A percentile compares a stretch with the other conserved stretches of the same genome.
Evolutionary conservation across 1,139 yeast genomes (phyloP).

Genomic region (Yamadazyma songkhlaensis): DNA sequence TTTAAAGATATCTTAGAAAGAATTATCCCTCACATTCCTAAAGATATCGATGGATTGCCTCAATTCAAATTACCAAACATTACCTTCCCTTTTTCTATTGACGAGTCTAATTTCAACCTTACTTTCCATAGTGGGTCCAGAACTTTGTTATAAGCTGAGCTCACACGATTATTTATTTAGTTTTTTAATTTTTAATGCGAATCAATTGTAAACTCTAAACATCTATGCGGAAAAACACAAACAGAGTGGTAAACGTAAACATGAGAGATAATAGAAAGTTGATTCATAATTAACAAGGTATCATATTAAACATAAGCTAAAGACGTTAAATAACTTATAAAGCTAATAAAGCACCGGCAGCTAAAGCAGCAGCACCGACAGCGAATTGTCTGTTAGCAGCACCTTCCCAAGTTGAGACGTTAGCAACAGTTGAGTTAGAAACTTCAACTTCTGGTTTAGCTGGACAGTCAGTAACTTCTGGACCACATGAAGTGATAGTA

Average conservation of each 20-base stretch:
- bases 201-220: too few relatives aligned
- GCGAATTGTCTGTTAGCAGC: slow-evolving; percentile 31
- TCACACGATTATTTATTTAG: too few relatives aligned
- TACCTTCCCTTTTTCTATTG: neutral
- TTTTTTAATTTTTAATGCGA: too few relatives aligned
- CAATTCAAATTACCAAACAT: neutral
- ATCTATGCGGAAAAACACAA: too few relatives aligned
- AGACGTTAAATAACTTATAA: slow-evolving; percentile 28
- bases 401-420: slow-evolving; percentile 34
- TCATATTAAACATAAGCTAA: slow-evolving; percentile 26
- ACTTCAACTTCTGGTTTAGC: slow-evolving; percentile 23
- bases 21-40: slow-evolving; percentile 3
- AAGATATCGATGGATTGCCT: neutral
- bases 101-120: too few relatives aligned
- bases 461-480: slow-evolving; percentile 39
- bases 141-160: too few relatives aligned
- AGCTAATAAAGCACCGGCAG: slow-evolving; percentile 51
- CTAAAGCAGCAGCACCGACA: slow-evolving; percentile 47
- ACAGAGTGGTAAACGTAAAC: neutral
- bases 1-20: slow-evolving; percentile 10
- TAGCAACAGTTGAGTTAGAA: slow-evolving; percentile 26
- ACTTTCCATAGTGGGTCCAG: too few relatives aligned
- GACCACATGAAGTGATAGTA: slow-evolving; percentile 39
- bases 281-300: slow-evolving; percentile 10
- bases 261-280: neutral